Evolutionary conservation across 805 yeast genomes (phyloP).

Genomic region (Candida endomychidarum): DNA sequence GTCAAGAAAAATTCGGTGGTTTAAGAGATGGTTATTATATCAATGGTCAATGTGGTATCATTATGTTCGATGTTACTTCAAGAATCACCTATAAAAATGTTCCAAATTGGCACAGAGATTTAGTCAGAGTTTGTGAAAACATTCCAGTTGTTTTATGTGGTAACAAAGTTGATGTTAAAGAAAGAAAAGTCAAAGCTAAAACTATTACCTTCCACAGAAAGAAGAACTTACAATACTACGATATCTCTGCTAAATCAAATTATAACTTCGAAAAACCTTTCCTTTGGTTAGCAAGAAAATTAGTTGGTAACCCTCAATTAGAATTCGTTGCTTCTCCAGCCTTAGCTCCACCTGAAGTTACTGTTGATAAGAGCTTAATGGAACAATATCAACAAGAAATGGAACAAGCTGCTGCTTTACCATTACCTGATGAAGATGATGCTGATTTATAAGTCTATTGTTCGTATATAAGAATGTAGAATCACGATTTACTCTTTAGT

Average conservation of each 20-base stretch:
- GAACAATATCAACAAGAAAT: conserved; percentile 98
- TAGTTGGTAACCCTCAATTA: conserved; percentile 95
- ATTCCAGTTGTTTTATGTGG: conserved; percentile 99
- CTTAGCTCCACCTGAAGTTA: conserved; percentile 99
- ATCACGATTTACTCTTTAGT: too few relatives aligned
- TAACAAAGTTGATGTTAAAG: conserved; percentile 99
- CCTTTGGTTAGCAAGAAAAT: conserved; percentile 99
- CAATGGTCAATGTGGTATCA: conserved; percentile 99
- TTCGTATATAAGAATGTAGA: conserved; percentile 7
- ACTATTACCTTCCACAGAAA: conserved; percentile 99
- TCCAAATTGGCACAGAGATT: conserved; percentile 99
- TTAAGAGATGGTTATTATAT: conserved; percentile 99
- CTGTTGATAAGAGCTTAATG: conserved; percentile 95
- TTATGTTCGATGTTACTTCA: conserved; percentile 99
- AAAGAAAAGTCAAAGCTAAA: conserved; percentile 99
- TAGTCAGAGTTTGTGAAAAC: conserved; percentile 99
- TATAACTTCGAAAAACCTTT: conserved; percentile 99
- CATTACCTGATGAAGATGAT: conserved; percentile 99
- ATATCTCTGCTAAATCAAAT: conserved; percentile 98
- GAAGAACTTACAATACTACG: conserved; percentile 99
- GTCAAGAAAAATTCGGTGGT: conserved; percentile 99
- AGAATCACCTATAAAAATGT: conserved; percentile 99
- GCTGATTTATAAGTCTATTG: conserved; percentile 80
- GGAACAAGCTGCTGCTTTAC: conserved; percentile 99
- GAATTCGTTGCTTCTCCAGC: conserved; percentile 99